Base-by-base conservation (phyloP, 805 yeast genomes). In the Yarrowia sp. region DNA sequence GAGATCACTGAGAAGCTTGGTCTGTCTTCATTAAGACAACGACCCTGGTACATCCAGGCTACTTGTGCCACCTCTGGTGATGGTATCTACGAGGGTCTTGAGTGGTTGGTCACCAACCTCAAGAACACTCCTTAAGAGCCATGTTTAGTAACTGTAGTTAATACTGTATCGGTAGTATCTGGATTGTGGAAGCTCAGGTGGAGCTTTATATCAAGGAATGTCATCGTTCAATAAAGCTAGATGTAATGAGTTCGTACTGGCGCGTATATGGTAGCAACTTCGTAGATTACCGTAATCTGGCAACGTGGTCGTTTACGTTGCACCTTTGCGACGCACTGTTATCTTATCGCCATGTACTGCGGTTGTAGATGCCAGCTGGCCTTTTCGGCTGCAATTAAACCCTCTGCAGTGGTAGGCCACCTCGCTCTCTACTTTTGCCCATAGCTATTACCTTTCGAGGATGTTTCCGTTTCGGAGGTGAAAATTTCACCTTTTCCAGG, bases 1-100 rank as follows among this genome's bases (percentile, higher is more conserved):
- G 98, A 93, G 82, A 89, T 93, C 77, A 91, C 97, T 70, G 97
- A 91, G 80, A 91, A 90, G 79, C 84, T 93, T 73, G 97, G 97
- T 68, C 87, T 93, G 75, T 97, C 92, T 78, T 90, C 97, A 62
- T 87, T 94, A 77, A 88, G 97, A 83, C 97, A 92, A 82, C 90
- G 98, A 81, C 97, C 97, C 73, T 94, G 99, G 99, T 93, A 88
- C 81, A 93, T 94, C 76, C 97, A 93, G 81, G 90, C 99, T 69
- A 90, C 98, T 67, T 92, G 98, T 81, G 99, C 99, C 70, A 93
- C 97, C 69, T 89, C 98, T 66, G 99, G 98, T 81, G 97, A 92
- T 77, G 98, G 98, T 82, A 82, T 91, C 74, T 88, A 90, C 77
- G 97, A 91, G 81, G 97, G 97, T 83, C 85, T 91, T 76, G 97